These are phyloP conservation scores for Populus davidiana DNA, from an alignment of 345 rosid genomes.

Conservation along the genomic window DNA sequence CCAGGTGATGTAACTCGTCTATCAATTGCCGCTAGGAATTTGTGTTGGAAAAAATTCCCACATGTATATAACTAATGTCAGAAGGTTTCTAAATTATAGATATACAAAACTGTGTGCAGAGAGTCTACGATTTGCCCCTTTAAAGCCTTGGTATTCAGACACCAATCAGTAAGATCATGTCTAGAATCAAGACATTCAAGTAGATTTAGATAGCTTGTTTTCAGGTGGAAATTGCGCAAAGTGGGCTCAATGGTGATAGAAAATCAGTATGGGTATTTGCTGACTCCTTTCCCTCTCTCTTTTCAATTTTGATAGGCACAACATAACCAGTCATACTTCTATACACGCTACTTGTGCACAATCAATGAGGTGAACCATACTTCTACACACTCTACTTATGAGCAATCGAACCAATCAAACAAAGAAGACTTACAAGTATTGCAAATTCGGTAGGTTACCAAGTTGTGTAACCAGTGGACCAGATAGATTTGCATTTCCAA, in stretches of 20 bases:
- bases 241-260: background rate
- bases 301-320: background rate
- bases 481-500: conserved; percentile 64
- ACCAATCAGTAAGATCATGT: background rate
- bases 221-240: background rate
- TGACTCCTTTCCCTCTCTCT: background rate
- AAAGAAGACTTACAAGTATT: conserved; percentile 63
- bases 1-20: background rate
- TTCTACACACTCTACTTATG: background rate
- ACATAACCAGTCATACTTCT: background rate
- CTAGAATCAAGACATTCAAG: background rate
- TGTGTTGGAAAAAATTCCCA: background rate
- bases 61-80: background rate
- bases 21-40: background rate
- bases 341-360: background rate
- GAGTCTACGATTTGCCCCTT: background rate
- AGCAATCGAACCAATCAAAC: background rate
- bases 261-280: background rate
- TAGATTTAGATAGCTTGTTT: background rate
- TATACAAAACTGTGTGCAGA: background rate
- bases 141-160: background rate
- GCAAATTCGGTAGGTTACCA: conserved; percentile 59
- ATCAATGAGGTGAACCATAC: background rate
- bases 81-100: background rate
- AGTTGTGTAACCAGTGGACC: conserved; percentile 65